Conservation (phyloP, 345 rosid species). For the Iberis pinnata region DNA sequence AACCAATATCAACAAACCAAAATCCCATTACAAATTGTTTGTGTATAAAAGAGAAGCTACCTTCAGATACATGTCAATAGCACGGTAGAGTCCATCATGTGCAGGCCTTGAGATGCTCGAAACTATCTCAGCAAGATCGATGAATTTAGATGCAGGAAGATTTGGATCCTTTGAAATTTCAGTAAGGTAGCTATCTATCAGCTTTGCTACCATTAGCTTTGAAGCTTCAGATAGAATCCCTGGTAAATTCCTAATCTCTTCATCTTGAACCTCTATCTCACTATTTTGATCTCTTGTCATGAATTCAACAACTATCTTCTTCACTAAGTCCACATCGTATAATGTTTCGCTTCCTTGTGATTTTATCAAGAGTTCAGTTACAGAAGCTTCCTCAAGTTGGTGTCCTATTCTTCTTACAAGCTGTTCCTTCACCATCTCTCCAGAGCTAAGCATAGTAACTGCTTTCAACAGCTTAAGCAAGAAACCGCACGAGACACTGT, state of each 20-base stretch:
- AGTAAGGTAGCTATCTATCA: constrained; percentile 65
- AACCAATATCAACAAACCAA: background rate
- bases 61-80: constrained; percentile 75
- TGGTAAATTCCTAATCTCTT: constrained; percentile 31
- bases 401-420: constrained; percentile 55
- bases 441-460: constrained; percentile 46
- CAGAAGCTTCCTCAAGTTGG: constrained; percentile 75
- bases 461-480: constrained; percentile 74
- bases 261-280: constrained; percentile 35
- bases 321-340: constrained; percentile 58
- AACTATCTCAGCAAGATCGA: constrained; percentile 62
- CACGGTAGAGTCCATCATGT: constrained; percentile 78
- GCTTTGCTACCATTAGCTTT: constrained; percentile 75
- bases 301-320: constrained; percentile 53
- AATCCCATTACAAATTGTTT: no score
- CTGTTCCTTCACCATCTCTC: constrained; percentile 38
- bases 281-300: constrained; percentile 44
- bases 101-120: constrained; percentile 58
- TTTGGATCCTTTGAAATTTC: constrained; percentile 63
- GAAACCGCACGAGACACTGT: constrained; percentile 68
- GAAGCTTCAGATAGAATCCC: constrained; percentile 78
- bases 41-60: constrained; percentile 29
- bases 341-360: constrained; percentile 41
- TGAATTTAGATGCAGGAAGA: constrained; percentile 46
- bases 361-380: constrained; percentile 53